Base-by-base conservation (phyloP, 371 early-diverging fungal genomes). In the Mucor saturninus region DNA sequence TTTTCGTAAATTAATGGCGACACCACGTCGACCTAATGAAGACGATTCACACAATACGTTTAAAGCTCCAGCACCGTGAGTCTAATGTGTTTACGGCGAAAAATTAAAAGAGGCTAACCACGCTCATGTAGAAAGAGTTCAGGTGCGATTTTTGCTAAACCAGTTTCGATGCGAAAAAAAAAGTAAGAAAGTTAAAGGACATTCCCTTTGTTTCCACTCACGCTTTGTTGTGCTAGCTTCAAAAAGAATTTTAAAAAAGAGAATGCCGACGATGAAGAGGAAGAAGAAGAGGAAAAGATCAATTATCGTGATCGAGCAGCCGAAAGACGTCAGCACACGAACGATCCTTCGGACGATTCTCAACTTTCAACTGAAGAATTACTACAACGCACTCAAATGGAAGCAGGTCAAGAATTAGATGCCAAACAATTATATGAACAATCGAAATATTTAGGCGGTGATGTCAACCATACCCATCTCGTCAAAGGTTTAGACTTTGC, bases 401-500 rank as follows among this genome's bases (percentile, higher is more conserved):
- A 73, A 46, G 67, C 64, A 3, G 72, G 69, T 14, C 67, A 72
- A 54, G 70, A 71, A 56, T 66, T 87, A 4, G 80, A 87, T 45
- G 73, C 82, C 0, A 75, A 80, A 31, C 75, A 81, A 9, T 50
- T 83, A 0, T 90, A 89, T 60, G 92, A 94, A 68, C 91, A 91
- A 69, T 91, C 91, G 15, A 95, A 96, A 71, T 94, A 83, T 66
- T 75, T 96, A 14, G 97, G 95, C 56, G 97, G 97, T 32, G 94
- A 94, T 75, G 73, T 82, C 2, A 79, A 87, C 30, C 94, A 91
- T 65, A 95, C 96, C 2, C 96, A 96, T 79, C 74, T 96, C 56
- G 97, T 96, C 49, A 95, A 94, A 59, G 97, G 96, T 13, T 78
- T 96, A 11, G 97, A 96, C 71, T 94, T 77, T 74, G 85, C 92